Base-by-base conservation (phyloP, 148 eudicot species). In the Bassia scoparia region DNA sequence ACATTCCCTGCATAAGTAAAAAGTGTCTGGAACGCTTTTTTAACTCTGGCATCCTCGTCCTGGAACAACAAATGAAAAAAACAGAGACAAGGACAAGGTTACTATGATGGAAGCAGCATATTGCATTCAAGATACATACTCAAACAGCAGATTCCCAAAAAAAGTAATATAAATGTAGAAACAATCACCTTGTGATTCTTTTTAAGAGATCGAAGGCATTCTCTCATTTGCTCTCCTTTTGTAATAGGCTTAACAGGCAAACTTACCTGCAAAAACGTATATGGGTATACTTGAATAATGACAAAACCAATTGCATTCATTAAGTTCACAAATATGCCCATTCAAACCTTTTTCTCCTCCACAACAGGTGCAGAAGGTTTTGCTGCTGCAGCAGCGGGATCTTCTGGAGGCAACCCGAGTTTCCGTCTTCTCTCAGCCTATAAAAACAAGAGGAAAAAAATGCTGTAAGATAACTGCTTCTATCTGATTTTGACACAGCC, bases 401-500 rank as follows among this genome's bases (percentile, higher is more conserved):
- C 97, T 79, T 86, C 96, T 38, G 90, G 73, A 4, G 99, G 92
- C 83, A 96, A 89, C 65, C 99, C 99, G 81, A 92, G 96, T 77
- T 92, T 96, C 75, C 99, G 82, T 61, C 99, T 88, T 83, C 99
- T 90, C 82, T 96, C 99, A 24, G 99, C 99, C 99, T 95, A 80
- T 64, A 62, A 58, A 59, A 78, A 50, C 46, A 76, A 31, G 38
- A 61, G 21, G 54, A 41, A 59, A 13, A 24, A 73, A 13, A 10
- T 31, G 3, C 21, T 8, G 26, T 60, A 37, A 63, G n/a, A 2
- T 34, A 52, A 52, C 24, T 37, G 63, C 63, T 54, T 21, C n/a
- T 31, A 5, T 41, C 35, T 12, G 29, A 18, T 33, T 24, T 53
- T 34, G 46, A 69, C 14, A 26, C 38, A 15, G 16, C 34, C 46